phyloP scores from a whole-genome alignment of 306 rosid species.

The Adenanthera pavonina region DNA sequence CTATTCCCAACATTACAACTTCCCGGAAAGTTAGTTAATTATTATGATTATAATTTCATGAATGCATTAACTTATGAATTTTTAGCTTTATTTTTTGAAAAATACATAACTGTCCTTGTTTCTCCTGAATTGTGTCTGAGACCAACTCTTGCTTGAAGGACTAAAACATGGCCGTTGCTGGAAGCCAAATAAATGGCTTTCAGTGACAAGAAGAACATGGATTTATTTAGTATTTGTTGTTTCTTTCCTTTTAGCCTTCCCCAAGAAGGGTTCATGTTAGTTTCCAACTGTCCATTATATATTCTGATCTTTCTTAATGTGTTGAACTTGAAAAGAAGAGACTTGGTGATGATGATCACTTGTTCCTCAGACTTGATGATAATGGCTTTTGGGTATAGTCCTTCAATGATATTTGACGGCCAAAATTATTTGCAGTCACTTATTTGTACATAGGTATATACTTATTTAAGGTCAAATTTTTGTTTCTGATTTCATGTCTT shows the following conservation, averaged over 20 bases:
- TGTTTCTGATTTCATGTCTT: not conserved
- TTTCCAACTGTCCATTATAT: not conserved
- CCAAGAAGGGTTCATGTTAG: not conserved
- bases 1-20: slow-evolving; percentile 62
- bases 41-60: not conserved
- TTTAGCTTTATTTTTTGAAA: slow-evolving; percentile 5
- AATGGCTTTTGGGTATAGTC: not conserved
- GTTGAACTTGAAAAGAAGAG: not conserved
- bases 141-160: not conserved
- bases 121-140: not conserved
- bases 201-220: not conserved
- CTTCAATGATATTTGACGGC: not conserved
- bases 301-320: not conserved
- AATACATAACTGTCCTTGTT: not conserved
- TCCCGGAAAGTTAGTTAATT: slow-evolving; percentile 61
- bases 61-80: slow-evolving; percentile 18
- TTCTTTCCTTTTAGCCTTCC: not conserved
- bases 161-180: not conserved
- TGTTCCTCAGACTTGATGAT: not conserved
- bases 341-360: not conserved
- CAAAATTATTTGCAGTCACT: not conserved
- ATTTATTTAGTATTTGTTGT: not conserved
- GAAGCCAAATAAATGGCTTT: not conserved
- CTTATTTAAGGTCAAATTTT: not conserved
- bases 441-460: not conserved